These are phyloP conservation scores for Trifolium dubium DNA, from an alignment of 306 rosid species.

Conservation along the genomic window DNA sequence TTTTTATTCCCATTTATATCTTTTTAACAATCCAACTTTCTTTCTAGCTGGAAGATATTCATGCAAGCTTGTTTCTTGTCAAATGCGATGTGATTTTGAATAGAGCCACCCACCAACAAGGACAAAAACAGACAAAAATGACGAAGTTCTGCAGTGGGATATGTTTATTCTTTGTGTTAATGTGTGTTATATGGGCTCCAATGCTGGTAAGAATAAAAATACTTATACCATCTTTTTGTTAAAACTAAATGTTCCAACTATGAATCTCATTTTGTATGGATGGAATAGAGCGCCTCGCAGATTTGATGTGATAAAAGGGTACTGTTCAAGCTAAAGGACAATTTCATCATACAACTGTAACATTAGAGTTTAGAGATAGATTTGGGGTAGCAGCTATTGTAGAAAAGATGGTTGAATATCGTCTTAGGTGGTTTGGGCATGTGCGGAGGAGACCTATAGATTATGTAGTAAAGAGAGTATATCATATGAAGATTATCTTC, in stretches of 20 bases:
- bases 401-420: background rate
- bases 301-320: background rate
- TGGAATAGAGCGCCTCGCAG: background rate
- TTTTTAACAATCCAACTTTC: slow-evolving; percentile 31
- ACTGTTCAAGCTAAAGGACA: background rate
- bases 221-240: slow-evolving; percentile 6
- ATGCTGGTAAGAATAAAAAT: slow-evolving; percentile 75
- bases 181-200: slow-evolving; percentile 95
- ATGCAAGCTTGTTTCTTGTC: slow-evolving; percentile 93
- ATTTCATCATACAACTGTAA: background rate
- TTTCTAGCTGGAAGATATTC: slow-evolving; percentile 88
- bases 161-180: slow-evolving; percentile 76
- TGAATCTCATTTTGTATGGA: slow-evolving; percentile 24
- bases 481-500: background rate
- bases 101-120: slow-evolving; percentile 80
- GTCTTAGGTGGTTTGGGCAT: background rate
- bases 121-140: slow-evolving; percentile 80
- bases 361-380: background rate
- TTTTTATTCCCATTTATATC: slow-evolving; percentile 32
- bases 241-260: slow-evolving; percentile 27
- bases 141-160: slow-evolving; percentile 92
- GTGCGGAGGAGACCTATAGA: background rate
- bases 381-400: background rate
- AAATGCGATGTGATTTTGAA: slow-evolving; percentile 82
- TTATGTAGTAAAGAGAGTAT: background rate